Percentiles rank a stretch among this genome's conserved stretches.
These are phyloP conservation scores for Quercus gilva DNA, from an alignment of 306 rosid species.

Conservation along the genomic window DNA sequence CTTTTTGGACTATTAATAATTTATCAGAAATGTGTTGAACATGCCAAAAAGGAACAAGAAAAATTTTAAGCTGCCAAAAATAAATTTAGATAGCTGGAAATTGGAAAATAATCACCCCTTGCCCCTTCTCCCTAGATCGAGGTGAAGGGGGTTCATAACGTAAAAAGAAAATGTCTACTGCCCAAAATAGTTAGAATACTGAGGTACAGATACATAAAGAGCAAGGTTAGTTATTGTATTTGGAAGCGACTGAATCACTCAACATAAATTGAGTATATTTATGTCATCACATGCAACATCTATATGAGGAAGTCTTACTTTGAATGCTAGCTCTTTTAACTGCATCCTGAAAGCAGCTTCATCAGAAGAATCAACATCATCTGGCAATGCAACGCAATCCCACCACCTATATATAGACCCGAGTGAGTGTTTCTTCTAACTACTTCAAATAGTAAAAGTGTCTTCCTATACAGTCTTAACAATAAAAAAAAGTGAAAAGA, in stretches of 20 bases:
- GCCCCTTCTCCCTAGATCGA: too few relatives aligned
- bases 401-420: slow-evolving; percentile 74
- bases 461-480: not conserved
- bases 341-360: slow-evolving; percentile 76
- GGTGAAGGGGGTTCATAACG: too few relatives aligned
- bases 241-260: not conserved
- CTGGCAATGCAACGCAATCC: slow-evolving; percentile 92
- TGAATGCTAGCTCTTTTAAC: slow-evolving; percentile 75
- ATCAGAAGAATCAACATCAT: slow-evolving; percentile 68
- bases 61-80: not conserved
- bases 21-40: not conserved
- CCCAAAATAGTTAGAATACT: not conserved
- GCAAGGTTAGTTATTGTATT: not conserved
- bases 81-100: not conserved
- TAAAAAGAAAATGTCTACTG: not conserved
- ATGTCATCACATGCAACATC: slow-evolving; percentile 2
- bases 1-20: too few relatives aligned
- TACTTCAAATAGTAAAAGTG: slow-evolving; percentile 19
- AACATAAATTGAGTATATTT: not conserved
- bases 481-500: not conserved
- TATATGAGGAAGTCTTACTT: slow-evolving; percentile 48
- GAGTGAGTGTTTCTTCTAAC: slow-evolving; percentile 11
- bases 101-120: too few relatives aligned
- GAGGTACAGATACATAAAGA: not conserved
- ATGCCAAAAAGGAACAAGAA: not conserved